Evolutionary conservation across 208 protist species (phyloP).

Genomic region (Leptomonas pyrrhocoris): DNA sequence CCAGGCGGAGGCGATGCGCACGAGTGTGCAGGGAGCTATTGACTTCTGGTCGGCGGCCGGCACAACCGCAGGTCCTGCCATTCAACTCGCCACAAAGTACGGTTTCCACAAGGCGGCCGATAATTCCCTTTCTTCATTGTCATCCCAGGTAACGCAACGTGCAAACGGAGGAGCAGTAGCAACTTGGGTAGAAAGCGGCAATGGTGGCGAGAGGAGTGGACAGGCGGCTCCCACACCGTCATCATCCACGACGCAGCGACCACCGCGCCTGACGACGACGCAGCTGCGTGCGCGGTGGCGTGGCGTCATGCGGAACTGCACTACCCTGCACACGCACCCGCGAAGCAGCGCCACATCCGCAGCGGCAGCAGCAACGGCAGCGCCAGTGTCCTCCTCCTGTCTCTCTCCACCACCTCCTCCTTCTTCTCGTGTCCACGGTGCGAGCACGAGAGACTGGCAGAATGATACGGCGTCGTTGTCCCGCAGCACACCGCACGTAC

Average conservation of each 20-base stretch:
- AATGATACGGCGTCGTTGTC: background rate
- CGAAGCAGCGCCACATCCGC: background rate
- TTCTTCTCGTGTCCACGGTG: background rate
- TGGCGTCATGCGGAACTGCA: slow-evolving; percentile 28
- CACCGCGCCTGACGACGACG: slow-evolving; percentile 12
- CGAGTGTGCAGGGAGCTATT: slow-evolving; percentile 9
- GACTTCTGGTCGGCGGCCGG: slow-evolving; percentile 23
- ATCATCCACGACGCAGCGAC: background rate
- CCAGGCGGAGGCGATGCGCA: slow-evolving; percentile 15
- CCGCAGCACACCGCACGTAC: background rate
- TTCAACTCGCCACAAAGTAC: slow-evolving; percentile 7
- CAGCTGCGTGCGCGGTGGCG: slow-evolving; percentile 34
- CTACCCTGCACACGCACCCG: background rate
- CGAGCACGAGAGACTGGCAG: background rate
- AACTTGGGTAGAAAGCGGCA: background rate
- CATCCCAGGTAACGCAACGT: background rate
- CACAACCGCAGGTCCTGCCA: slow-evolving; percentile 20
- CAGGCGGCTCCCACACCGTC: background rate
- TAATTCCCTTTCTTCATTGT: background rate
- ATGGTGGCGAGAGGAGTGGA: background rate
- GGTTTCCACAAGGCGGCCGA: background rate
- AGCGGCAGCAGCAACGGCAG: background rate
- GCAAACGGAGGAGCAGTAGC: background rate
- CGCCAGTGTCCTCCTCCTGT: background rate
- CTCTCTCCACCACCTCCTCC: background rate